Conservation (phyloP, 495 filamentous ascomycete species). For the Schizothecium vesticola region DNA sequence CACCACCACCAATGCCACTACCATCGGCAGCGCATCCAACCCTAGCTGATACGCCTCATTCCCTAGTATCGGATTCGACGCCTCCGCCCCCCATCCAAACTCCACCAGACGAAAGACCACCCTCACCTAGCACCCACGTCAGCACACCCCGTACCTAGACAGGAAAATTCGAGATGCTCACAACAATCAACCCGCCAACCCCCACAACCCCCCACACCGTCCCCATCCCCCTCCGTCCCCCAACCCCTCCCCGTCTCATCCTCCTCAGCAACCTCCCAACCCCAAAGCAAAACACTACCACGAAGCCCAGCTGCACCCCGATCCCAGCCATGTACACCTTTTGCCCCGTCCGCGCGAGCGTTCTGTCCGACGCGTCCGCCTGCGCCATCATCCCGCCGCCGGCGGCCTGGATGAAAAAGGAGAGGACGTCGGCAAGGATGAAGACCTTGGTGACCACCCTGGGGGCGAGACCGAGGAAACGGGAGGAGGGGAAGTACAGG, state of each 20-base stretch:
- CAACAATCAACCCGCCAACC: slow-evolving; percentile 43
- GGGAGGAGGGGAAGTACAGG: slow-evolving; percentile 45
- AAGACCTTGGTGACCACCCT: slow-evolving; percentile 49
- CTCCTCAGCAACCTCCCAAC: slow-evolving; percentile 5
- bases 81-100: slow-evolving; percentile 37
- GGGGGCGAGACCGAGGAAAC: slow-evolving; percentile 44
- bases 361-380: not conserved
- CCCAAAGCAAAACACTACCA: slow-evolving; percentile 43
- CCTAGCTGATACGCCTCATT: slow-evolving; percentile 49
- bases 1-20: slow-evolving; percentile 42
- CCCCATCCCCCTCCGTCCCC: slow-evolving; percentile 5
- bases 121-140: slow-evolving; percentile 35
- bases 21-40: slow-evolving; percentile 54
- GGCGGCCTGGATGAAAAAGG: slow-evolving; percentile 55
- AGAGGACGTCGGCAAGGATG: slow-evolving; percentile 53
- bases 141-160: not conserved
- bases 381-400: slow-evolving; percentile 43
- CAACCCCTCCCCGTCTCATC: slow-evolving; percentile 34
- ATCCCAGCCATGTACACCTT: slow-evolving; percentile 60
- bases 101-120: slow-evolving; percentile 56
- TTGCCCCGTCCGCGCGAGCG: slow-evolving; percentile 34
- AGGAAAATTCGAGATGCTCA: slow-evolving; percentile 38
- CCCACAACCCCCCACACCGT: slow-evolving; percentile 11
- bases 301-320: slow-evolving; percentile 54
- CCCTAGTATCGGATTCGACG: slow-evolving; percentile 36